These are phyloP conservation scores for Boletales sp. DNA, from an alignment of 768 basidiomycete genomes.

Conservation along the genomic window DNA sequence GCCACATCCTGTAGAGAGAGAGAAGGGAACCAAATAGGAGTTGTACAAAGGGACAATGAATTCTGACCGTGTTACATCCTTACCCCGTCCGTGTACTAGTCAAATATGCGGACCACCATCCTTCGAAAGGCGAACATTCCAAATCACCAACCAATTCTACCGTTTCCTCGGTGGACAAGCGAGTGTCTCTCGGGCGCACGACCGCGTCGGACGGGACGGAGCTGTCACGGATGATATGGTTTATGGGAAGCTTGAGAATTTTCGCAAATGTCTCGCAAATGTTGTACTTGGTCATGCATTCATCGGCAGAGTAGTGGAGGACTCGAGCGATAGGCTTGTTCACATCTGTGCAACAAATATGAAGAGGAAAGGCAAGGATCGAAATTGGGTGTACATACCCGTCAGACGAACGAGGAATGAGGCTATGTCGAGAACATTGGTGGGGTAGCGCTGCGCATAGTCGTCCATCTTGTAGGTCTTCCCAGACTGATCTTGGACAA, in stretches of 20 bases:
- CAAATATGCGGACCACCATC: constrained; percentile 74
- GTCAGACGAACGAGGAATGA: constrained; percentile 75
- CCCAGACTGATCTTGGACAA: constrained; percentile 82
- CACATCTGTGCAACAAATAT: constrained; percentile 27
- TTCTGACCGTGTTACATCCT: not conserved
- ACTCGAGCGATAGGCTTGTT: constrained; percentile 42
- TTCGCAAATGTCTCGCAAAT: constrained; percentile 79
- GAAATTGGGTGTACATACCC: constrained; percentile 39
- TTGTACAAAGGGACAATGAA: not conserved
- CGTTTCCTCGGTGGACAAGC: constrained; percentile 74
- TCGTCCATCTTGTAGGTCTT: constrained; percentile 96
- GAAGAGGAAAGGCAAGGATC: not conserved
- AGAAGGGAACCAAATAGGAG: not conserved
- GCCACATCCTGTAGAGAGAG: constrained; percentile 9
- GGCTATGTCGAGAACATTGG: constrained; percentile 85
- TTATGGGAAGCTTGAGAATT: constrained; percentile 65
- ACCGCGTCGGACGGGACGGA: constrained; percentile 67
- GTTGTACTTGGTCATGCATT: constrained; percentile 89
- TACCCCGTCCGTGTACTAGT: constrained; percentile 12
- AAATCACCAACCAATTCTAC: constrained; percentile 61
- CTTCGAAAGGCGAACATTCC: constrained; percentile 66
- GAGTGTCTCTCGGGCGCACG: constrained; percentile 75
- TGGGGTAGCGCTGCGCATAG: constrained; percentile 89
- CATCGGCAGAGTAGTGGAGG: constrained; percentile 80
- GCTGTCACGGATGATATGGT: constrained; percentile 71